A percentile compares a stretch with the other conserved stretches of the same genome.
Evolutionary conservation across 1,284 basidiomycete genomes (phyloP).

Genomic region (Tilletia horrida): DNA sequence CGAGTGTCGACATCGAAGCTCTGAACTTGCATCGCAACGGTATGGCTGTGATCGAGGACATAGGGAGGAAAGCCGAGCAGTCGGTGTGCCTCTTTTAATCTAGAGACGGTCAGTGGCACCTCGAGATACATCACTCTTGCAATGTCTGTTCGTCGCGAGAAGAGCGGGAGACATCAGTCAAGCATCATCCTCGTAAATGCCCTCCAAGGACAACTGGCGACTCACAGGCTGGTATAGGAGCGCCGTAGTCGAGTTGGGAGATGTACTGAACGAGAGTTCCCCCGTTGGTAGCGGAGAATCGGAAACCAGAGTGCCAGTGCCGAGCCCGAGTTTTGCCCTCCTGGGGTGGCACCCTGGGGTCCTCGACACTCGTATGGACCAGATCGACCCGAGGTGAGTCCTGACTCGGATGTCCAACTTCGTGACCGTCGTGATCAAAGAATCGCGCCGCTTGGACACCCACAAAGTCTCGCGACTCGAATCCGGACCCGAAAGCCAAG

Average conservation of each 20-base stretch:
- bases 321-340: constrained; percentile 1
- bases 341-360: not conserved
- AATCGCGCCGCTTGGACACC: constrained; percentile 6
- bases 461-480: not conserved
- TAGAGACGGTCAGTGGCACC: not conserved
- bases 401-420: not conserved
- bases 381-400: not conserved
- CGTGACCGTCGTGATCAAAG: not conserved
- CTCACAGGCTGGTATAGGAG: constrained; percentile 12
- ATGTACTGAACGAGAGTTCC: constrained; percentile 4
- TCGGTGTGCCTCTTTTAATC: not conserved
- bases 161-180: not conserved
- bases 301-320: constrained; percentile 1
- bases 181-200: not conserved
- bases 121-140: constrained; percentile 7
- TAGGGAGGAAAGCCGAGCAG: constrained; percentile 10
- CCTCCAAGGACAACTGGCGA: too few species aligned
- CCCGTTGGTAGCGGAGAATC: not conserved
- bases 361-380: constrained; percentile 7
- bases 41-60: constrained; percentile 6
- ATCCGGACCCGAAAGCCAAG: not conserved
- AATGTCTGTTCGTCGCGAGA: not conserved
- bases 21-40: constrained; percentile 8
- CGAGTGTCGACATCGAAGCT: constrained; percentile 17
- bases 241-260: constrained; percentile 9